phyloP scores from a whole-genome alignment of 371 early-diverging fungal species.

The Aphelidium insulamus region DNA sequence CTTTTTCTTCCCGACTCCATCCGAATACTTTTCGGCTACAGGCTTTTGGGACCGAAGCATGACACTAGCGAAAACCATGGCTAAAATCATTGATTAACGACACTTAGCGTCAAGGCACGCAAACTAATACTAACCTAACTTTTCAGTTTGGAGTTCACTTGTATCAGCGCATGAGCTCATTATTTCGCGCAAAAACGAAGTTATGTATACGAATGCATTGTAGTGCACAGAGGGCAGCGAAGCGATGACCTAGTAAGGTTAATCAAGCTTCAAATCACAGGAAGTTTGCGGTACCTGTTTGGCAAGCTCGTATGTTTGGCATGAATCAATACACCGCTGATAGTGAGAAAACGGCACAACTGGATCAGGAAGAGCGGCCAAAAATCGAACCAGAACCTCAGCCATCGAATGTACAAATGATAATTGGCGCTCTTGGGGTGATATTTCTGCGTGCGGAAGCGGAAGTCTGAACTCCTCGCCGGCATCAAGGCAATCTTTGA shows the following conservation, averaged over 20 bases:
- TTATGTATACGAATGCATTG: slow-evolving; percentile 46
- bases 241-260: slow-evolving; percentile 18
- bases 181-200: slow-evolving; percentile 45
- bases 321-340: slow-evolving; percentile 32
- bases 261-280: slow-evolving; percentile 3
- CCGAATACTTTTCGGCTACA: no score
- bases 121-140: slow-evolving; percentile 15
- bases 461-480: slow-evolving; percentile 27
- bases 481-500: slow-evolving; percentile 60
- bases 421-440: slow-evolving; percentile 5
- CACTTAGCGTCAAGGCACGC: neutral
- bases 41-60: slow-evolving; percentile 9
- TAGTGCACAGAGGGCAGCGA: slow-evolving; percentile 35
- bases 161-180: slow-evolving; percentile 16
- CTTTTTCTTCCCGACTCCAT: no score
- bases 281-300: slow-evolving; percentile 13
- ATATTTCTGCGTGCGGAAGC: slow-evolving; percentile 8
- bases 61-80: slow-evolving; percentile 15
- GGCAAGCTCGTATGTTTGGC: slow-evolving; percentile 18
- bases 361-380: slow-evolving; percentile 48
- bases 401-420: slow-evolving; percentile 44
- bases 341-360: slow-evolving; percentile 41
- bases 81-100: slow-evolving; percentile 5
- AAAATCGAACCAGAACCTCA: slow-evolving; percentile 40
- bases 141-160: slow-evolving; percentile 11